Evolutionary conservation across 2,329 filamentous ascomycete genomes (phyloP).

Genomic region (Paecilomyces sp.): DNA sequence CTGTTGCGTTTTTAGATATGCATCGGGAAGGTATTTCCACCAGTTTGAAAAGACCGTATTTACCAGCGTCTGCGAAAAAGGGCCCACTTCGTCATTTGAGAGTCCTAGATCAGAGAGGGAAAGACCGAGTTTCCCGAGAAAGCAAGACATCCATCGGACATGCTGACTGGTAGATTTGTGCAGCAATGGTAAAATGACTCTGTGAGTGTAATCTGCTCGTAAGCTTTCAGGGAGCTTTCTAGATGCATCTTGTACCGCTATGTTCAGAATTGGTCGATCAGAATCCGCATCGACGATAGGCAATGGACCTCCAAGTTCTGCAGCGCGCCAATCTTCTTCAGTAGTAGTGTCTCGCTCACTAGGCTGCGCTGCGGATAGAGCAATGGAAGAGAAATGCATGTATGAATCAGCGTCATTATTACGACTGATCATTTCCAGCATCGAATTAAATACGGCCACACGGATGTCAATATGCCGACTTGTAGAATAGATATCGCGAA

Average conservation of each 20-base stretch:
- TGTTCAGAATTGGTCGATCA: constrained; percentile 6
- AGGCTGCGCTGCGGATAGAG: constrained; percentile 4
- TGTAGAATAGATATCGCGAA: constrained; percentile 5
- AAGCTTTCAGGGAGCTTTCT: constrained; percentile 4
- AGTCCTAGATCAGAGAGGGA: not conserved
- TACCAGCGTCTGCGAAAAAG: constrained; percentile 6
- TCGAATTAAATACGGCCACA: constrained; percentile 2
- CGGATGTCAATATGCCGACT: constrained; percentile 10
- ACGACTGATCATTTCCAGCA: constrained; percentile 6
- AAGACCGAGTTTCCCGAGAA: constrained; percentile 7
- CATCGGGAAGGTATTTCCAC: constrained; percentile 9
- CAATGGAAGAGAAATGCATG: constrained; percentile 1
- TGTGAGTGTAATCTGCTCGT: constrained; percentile 5
- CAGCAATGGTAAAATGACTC: constrained; percentile 10
- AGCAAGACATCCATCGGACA: constrained; percentile 13
- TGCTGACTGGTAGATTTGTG: constrained; percentile 11
- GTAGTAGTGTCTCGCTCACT: constrained; percentile 5
- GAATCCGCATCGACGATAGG: constrained; percentile 1
- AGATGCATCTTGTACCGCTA: constrained; percentile 5
- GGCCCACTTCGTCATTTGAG: constrained; percentile 7
- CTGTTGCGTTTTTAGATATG: constrained; percentile 8
- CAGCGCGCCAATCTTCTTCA: constrained; percentile 7
- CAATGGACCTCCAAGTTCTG: constrained; percentile 6
- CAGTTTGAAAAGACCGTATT: constrained; percentile 5
- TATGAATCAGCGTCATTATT: constrained; percentile 2